Evolutionary conservation across 1,284 basidiomycete species (phyloP).

Genomic region (Salmacisia buchloeana): DNA sequence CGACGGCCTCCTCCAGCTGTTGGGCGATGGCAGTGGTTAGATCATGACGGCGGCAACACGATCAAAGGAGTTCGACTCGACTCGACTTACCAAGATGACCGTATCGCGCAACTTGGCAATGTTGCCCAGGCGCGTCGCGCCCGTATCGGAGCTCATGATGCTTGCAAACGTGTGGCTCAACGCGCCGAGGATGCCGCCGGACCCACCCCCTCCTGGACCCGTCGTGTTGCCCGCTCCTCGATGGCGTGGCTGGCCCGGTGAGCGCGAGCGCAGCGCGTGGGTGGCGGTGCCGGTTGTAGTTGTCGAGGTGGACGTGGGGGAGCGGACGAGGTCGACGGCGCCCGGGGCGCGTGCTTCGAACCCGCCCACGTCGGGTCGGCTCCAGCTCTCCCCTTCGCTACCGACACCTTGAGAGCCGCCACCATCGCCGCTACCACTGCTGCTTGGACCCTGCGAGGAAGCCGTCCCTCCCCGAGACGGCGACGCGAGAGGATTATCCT

Average conservation of each 20-base stretch:
- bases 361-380: neutral
- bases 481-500: too few species aligned
- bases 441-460: too few species aligned
- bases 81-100: constrained; percentile 57
- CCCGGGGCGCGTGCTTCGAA: neutral
- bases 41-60: neutral
- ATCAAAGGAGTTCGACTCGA: neutral
- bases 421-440: too few species aligned
- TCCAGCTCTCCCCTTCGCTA: neutral
- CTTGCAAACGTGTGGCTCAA: constrained; percentile 90
- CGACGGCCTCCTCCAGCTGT: constrained; percentile 41
- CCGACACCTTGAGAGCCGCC: too few species aligned
- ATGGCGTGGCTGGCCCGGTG: neutral
- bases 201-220: constrained; percentile 10
- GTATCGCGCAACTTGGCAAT: constrained; percentile 91
- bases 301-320: neutral
- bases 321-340: constrained; percentile 3
- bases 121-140: constrained; percentile 81
- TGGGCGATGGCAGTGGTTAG: neutral
- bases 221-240: neutral
- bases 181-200: constrained; percentile 73
- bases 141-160: constrained; percentile 98
- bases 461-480: too few species aligned
- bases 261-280: neutral
- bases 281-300: neutral